phyloP scores from a whole-genome alignment of 176 grass and related monocot genomes.

The Echinochloa phyllopogon region DNA sequence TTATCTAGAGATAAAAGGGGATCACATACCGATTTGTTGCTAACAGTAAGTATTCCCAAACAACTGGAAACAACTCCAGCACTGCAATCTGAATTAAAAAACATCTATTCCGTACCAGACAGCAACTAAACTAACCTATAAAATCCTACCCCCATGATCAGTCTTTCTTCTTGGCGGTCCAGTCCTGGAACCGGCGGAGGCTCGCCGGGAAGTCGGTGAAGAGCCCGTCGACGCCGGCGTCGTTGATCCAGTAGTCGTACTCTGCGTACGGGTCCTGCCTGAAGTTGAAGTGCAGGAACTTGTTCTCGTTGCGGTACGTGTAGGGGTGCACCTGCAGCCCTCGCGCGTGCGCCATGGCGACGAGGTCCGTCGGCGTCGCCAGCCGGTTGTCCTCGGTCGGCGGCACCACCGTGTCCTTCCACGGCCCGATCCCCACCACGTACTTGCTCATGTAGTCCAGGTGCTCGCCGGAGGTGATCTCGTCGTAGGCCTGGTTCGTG shows the following conservation, averaged over 20 bases:
- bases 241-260: slow-evolving; percentile 65
- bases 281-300: slow-evolving; percentile 61
- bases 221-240: slow-evolving; percentile 51
- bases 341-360: slow-evolving; percentile 54
- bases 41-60: not conserved
- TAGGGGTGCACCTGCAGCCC: slow-evolving; percentile 62
- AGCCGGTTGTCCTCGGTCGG: slow-evolving; percentile 47
- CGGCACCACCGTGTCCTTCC: slow-evolving; percentile 71
- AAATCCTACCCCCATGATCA: not conserved
- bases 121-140: not conserved
- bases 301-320: slow-evolving; percentile 64
- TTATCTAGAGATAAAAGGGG: not conserved
- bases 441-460: slow-evolving; percentile 51
- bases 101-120: not conserved
- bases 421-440: slow-evolving; percentile 53
- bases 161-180: slow-evolving; percentile 26
- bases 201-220: slow-evolving; percentile 66
- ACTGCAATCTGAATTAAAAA: slow-evolving; percentile 1
- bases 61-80: not conserved
- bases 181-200: slow-evolving; percentile 53
- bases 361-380: slow-evolving; percentile 47
- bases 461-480: slow-evolving; percentile 58
- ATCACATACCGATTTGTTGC: not conserved
- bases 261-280: slow-evolving; percentile 56
- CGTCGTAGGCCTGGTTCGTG: slow-evolving; percentile 61